phyloP scores from a whole-genome alignment of 2,329 filamentous ascomycete genomes.

The Aspergillus pseudonomiae region DNA sequence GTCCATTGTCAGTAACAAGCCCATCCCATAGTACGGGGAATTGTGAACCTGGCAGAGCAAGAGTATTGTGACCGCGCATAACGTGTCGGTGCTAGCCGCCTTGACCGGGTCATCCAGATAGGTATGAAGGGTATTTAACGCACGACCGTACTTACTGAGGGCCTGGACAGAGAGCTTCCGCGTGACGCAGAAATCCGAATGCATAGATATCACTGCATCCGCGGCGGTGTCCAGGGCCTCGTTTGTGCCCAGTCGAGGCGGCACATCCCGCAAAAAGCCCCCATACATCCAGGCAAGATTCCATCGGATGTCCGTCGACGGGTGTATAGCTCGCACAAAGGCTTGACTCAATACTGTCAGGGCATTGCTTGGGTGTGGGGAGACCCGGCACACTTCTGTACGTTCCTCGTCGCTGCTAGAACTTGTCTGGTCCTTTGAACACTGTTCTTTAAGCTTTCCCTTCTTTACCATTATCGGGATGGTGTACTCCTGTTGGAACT shows the following conservation, averaged over 20 bases:
- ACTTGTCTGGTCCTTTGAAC: neutral
- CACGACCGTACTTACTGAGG: slow-evolving; percentile 36
- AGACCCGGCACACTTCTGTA: no score
- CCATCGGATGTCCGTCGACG: slow-evolving; percentile 49
- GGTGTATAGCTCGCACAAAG: slow-evolving; percentile 38
- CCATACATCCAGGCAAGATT: slow-evolving; percentile 53
- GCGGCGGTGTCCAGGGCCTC: slow-evolving; percentile 49
- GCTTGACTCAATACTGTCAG: slow-evolving; percentile 35
- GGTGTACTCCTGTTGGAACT: slow-evolving; percentile 48
- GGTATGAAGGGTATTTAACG: slow-evolving; percentile 30
- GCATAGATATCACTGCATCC: slow-evolving; percentile 32
- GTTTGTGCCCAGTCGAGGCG: slow-evolving; percentile 49
- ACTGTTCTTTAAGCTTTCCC: neutral
- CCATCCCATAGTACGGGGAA: no score
- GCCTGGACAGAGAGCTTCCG: slow-evolving; percentile 21
- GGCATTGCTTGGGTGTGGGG: slow-evolving; percentile 34
- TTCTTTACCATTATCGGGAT: neutral
- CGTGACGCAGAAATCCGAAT: slow-evolving; percentile 29
- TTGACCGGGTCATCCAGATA: slow-evolving; percentile 36
- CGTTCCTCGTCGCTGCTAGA: neutral
- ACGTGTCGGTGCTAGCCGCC: slow-evolving; percentile 36
- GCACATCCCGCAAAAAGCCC: slow-evolving; percentile 50
- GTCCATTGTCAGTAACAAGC: neutral
- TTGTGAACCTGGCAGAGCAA: slow-evolving; percentile 32
- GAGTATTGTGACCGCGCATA: slow-evolving; percentile 42